Evolutionary conservation across 2,329 filamentous ascomycete genomes (phyloP), one percentile per base, ranked within the genome.

Genomic region (Fusarium verticillioides): DNA sequence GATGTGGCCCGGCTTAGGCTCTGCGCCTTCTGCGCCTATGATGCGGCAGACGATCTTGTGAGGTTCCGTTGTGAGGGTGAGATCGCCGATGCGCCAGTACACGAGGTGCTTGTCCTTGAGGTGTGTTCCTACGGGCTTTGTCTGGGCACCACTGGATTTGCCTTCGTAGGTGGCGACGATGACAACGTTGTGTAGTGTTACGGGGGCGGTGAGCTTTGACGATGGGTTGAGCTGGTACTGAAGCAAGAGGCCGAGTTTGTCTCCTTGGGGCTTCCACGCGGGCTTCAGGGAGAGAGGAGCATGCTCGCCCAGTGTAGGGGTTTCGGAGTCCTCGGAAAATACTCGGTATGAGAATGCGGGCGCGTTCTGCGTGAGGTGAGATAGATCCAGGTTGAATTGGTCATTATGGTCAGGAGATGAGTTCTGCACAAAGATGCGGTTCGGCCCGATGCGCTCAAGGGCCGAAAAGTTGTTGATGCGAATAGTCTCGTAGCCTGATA

Each of bases 341-440:
- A 98, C 86, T 78, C 95, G 93, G 82, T 98, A 99, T 67, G 96
- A 97, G 85, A 99, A 98, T 12, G 93, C 96, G 11, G 96, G 91
- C 0, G 92, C 89, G 4, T 94, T 92, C 77, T 92, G 90, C 75
- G 91, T 87, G 69, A 98, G 88, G 79, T 92, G 90, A 19, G 90
- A 87, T 11, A 96, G 84, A 70, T 95, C 90, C 37, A 99, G 85
- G 1, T 86, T 89, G 83, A 97, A 99, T 79, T 96, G 92, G 66
- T 97, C 95, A 7, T 92, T 88, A 65, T 89, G 91, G 15, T 92
- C 90, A 2, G 86, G 79, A 2, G 85, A 83, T 9, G 88, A 86
- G 75, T 94, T 92, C 37, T 91, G 90, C 58, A 98, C 91, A 82
- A 98, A 97, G 64, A 95, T 93, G 47, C 94, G 94, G 81, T 99